Percentiles rank a stretch among this genome's conserved stretches.
phyloP scores from a whole-genome alignment of 352 stramenopile genomes.

The Pythium chondricola region DNA sequence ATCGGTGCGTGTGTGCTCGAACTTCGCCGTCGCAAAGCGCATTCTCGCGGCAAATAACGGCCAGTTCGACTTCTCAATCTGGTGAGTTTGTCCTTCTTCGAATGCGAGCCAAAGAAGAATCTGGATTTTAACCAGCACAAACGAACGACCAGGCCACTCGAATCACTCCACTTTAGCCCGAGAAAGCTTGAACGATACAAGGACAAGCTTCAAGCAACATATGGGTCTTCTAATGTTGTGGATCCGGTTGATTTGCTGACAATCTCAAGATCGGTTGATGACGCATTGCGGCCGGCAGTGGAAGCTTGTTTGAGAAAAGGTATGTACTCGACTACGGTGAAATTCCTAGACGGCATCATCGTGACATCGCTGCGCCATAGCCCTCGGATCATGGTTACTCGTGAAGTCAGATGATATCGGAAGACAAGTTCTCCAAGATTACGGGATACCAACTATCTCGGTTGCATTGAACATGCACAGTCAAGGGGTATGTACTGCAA shows the following conservation, averaged over 20 bases:
- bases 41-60: slow-evolving; percentile 17
- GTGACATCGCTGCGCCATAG: slow-evolving; percentile 5
- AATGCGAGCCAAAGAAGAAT: no score
- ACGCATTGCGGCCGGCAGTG: background rate
- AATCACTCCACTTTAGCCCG: slow-evolving; percentile 1
- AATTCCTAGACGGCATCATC: no score
- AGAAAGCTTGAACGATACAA: slow-evolving; percentile 10
- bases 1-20: slow-evolving; percentile 11
- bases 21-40: slow-evolving; percentile 8
- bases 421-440: slow-evolving; percentile 4
- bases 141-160: slow-evolving; percentile 5
- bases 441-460: slow-evolving; percentile 12
- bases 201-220: background rate
- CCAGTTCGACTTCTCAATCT: slow-evolving; percentile 14
- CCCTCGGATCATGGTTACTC: slow-evolving; percentile 16
- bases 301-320: slow-evolving; percentile 14
- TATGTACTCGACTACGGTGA: no score
- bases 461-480: slow-evolving; percentile 21
- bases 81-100: background rate
- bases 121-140: background rate
- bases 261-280: background rate
- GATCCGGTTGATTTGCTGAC: slow-evolving; percentile 18
- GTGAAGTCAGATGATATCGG: slow-evolving; percentile 16
- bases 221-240: slow-evolving; percentile 6
- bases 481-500: slow-evolving; percentile 12